These are phyloP conservation scores for Celoporthe dispersa DNA, from an alignment of 2,329 filamentous ascomycete species.

Conservation along the genomic window DNA sequence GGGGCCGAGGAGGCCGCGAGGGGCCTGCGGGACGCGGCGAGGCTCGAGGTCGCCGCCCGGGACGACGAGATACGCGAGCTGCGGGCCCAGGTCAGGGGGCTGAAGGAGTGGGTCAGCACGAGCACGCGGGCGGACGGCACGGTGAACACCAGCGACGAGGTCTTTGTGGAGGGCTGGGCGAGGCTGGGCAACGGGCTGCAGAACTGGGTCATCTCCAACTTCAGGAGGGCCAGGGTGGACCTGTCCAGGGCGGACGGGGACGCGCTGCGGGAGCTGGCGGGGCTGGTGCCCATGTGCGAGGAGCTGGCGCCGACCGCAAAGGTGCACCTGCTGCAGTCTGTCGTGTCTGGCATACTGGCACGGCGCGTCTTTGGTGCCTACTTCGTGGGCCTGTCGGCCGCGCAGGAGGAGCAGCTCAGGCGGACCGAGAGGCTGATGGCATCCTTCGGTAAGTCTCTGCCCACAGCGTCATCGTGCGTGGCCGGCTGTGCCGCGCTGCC, in stretches of 20 bases:
- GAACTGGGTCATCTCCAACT: conserved; percentile 75
- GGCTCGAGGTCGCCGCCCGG: conserved; percentile 50
- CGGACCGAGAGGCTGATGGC: conserved; percentile 52
- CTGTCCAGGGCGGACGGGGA: conserved; percentile 37
- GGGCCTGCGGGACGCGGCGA: conserved; percentile 52
- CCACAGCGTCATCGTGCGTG: background rate
- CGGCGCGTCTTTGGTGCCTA: conserved; percentile 66
- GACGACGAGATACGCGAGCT: conserved; percentile 62
- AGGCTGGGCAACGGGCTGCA: conserved; percentile 69
- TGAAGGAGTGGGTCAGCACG: conserved; percentile 74
- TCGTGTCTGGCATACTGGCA: conserved; percentile 63
- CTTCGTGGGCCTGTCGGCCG: conserved; percentile 63
- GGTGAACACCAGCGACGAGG: conserved; percentile 68
- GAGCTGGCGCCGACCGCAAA: conserved; percentile 56
- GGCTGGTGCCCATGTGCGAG: conserved; percentile 62
- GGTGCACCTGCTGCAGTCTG: conserved; percentile 65
- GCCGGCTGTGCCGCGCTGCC: background rate
- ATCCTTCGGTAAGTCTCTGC: conserved; percentile 43
- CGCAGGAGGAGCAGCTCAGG: conserved; percentile 56
- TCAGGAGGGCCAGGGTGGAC: conserved; percentile 63
- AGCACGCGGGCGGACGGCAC: conserved; percentile 66
- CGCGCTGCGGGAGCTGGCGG: background rate
- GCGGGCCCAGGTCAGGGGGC: conserved; percentile 63
- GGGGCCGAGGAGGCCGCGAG: conserved; percentile 53
- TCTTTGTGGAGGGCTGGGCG: conserved; percentile 65